These are phyloP conservation scores for Arxiozyma bovina DNA, from an alignment of 1,139 yeast genomes.

Conservation along the genomic window DNA sequence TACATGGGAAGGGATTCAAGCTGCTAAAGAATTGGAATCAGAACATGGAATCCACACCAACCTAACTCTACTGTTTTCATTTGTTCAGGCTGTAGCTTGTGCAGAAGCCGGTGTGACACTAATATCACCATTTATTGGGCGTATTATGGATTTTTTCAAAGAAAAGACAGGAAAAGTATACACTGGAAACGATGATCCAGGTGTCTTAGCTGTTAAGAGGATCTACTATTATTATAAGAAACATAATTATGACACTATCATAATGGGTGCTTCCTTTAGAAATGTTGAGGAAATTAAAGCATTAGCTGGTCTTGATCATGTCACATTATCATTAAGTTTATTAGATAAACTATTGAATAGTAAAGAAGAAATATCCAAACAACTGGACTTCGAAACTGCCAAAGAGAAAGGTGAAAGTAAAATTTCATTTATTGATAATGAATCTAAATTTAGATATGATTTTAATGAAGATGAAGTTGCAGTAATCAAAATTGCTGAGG, in stretches of 20 bases:
- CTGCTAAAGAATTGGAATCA: constrained; percentile 88
- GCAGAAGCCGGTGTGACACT: constrained; percentile 95
- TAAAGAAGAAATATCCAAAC: constrained; percentile 64
- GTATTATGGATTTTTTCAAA: constrained; percentile 98
- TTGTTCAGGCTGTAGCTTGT: constrained; percentile 95
- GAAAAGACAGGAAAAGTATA: constrained; percentile 82
- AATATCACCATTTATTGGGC: constrained; percentile 96
- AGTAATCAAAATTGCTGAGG: constrained; percentile 92
- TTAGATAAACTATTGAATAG: constrained; percentile 83
- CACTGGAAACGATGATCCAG: constrained; percentile 78
- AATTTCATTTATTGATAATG: constrained; percentile 74
- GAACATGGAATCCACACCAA: constrained; percentile 88
- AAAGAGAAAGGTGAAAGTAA: constrained; percentile 48
- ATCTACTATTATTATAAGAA: constrained; percentile 97
- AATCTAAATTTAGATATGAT: constrained; percentile 78
- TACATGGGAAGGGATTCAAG: constrained; percentile 99
- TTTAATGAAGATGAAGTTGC: constrained; percentile 97
- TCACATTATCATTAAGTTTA: constrained; percentile 87
- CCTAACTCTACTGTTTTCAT: constrained; percentile 88
- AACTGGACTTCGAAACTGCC: constrained; percentile 54
- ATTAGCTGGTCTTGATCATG: constrained; percentile 91
- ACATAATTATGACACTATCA: constrained; percentile 89
- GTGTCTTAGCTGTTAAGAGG: constrained; percentile 77
- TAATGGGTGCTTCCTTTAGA: constrained; percentile 99
- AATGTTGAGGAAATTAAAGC: constrained; percentile 92